These are phyloP conservation scores for Clausena lansium DNA, from an alignment of 345 rosid species.

Conservation along the genomic window DNA sequence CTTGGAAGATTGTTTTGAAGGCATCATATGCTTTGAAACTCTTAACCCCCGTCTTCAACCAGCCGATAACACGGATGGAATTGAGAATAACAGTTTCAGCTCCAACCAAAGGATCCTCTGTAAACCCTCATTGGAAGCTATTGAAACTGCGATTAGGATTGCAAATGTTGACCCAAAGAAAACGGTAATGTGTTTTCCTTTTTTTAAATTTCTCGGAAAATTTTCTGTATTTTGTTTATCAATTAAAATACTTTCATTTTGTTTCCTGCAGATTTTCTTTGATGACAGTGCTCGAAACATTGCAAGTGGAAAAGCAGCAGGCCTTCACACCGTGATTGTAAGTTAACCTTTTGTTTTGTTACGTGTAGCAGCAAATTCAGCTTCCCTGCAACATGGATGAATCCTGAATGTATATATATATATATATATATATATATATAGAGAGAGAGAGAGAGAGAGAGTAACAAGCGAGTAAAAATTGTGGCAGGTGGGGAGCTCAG, in stretches of 20 bases:
- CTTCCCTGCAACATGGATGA: neutral
- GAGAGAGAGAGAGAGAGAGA: too few species aligned
- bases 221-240: neutral
- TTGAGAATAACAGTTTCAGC: constrained; percentile 16
- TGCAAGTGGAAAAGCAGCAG: constrained; percentile 69
- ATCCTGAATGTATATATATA: too few species aligned
- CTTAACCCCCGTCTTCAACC: constrained; percentile 50
- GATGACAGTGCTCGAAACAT: constrained; percentile 89
- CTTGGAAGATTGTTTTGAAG: constrained; percentile 77
- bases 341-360: constrained; percentile 14
- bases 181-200: constrained; percentile 47
- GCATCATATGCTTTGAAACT: constrained; percentile 79
- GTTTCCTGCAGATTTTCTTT: constrained; percentile 59
- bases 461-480: neutral
- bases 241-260: neutral
- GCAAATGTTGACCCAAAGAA: constrained; percentile 62
- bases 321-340: constrained; percentile 71
- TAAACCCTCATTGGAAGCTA: constrained; percentile 65
- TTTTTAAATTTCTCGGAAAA: too few species aligned
- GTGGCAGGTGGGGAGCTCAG: constrained; percentile 72
- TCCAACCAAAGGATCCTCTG: constrained; percentile 45
- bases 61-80: constrained; percentile 20
- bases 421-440: too few species aligned
- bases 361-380: neutral
- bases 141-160: constrained; percentile 61